Base-by-base conservation (phyloP, 306 rosid species). In the Sphenostylis stenocarpa region DNA sequence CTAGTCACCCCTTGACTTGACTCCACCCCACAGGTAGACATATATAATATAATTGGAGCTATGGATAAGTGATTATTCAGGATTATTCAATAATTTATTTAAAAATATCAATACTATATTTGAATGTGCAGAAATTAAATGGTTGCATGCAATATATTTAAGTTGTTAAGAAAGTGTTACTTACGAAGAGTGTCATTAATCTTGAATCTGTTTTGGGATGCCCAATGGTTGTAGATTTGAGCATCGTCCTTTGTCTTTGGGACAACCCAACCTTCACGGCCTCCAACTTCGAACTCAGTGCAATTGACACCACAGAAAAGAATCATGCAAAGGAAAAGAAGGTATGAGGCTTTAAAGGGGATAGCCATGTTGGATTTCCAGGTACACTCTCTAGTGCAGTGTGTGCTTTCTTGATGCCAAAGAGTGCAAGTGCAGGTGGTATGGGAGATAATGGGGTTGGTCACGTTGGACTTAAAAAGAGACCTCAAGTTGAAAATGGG, bases 141-240 rank as follows among this genome's bases (percentile, higher is more conserved):
- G 64, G 19, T 28, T 57, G 5, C 9, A 16, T 61, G 24, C 33
- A 15, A 39, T 23, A 16, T 39, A 10, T 1, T 41, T 44, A 60
- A 20, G 31, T 4, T 19, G 41, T 3, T 43, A 67, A 67, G 15
- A 19, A n/a, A 14, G 31, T 1, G 64, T 17, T 36, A 93, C 96
- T 91, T 83, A 91, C 98, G 72, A 33, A 94, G 49, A 43, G 89
- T 84, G 82, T 94, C 98, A 11, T 78, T 38, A 10, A 92, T 79
- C 28, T 64, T 79, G 88, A 94, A 92, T 81, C 98, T 80, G 78
- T 87, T 87, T 1, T 63, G 64, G 8, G 97, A 90, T 2, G 97
- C 98, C 97, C 98, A 94, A 2, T 85, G 75, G 73, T 89, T 87
- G 82, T 85, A 94, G 51, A 64, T 39, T 3, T 82, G 75, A 29